These are phyloP conservation scores for Alternaria alternata DNA, from an alignment of 2,329 filamentous ascomycete genomes.

Conservation along the genomic window DNA sequence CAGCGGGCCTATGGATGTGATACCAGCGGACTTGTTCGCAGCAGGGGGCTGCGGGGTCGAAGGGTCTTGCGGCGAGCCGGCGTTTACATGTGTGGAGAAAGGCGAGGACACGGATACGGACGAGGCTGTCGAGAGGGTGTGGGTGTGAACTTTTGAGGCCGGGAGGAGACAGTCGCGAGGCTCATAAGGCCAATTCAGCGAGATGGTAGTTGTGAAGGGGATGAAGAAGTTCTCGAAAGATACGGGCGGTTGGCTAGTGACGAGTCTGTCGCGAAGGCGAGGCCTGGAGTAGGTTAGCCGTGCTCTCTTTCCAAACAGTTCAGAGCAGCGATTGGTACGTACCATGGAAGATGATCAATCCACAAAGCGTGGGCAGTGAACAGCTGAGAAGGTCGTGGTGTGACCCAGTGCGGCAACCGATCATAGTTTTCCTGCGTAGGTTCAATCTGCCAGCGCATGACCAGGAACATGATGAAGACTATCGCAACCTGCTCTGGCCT, in stretches of 20 bases:
- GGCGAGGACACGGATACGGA: conserved; percentile 37
- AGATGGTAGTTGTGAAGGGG: conserved; percentile 78
- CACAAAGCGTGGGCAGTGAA: conserved; percentile 76
- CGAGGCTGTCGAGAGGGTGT: conserved; percentile 33
- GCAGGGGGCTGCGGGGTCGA: conserved; percentile 31
- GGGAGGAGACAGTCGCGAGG: conserved; percentile 71
- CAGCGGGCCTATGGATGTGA: conserved; percentile 15
- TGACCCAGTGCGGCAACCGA: conserved; percentile 75
- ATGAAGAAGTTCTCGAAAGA: conserved; percentile 85
- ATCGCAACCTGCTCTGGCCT: conserved; percentile 84
- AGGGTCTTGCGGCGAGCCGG: conserved; percentile 36
- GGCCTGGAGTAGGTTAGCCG: conserved; percentile 57
- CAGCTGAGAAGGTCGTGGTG: conserved; percentile 72
- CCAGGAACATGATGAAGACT: conserved; percentile 84
- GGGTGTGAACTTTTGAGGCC: conserved; percentile 42
- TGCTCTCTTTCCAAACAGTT: not conserved
- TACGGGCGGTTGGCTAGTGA: conserved; percentile 63
- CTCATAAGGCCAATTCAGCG: conserved; percentile 86
- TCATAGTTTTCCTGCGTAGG: conserved; percentile 83
- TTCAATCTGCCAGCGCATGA: conserved; percentile 83
- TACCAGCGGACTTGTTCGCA: conserved; percentile 27
- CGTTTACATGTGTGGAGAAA: conserved; percentile 42
- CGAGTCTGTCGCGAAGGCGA: conserved; percentile 73
- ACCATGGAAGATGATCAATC: conserved; percentile 83
- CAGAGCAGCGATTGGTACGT: conserved; percentile 17